Base-by-base conservation (phyloP, 2,329 filamentous ascomycete species). In the Alternaria gansuensis region DNA sequence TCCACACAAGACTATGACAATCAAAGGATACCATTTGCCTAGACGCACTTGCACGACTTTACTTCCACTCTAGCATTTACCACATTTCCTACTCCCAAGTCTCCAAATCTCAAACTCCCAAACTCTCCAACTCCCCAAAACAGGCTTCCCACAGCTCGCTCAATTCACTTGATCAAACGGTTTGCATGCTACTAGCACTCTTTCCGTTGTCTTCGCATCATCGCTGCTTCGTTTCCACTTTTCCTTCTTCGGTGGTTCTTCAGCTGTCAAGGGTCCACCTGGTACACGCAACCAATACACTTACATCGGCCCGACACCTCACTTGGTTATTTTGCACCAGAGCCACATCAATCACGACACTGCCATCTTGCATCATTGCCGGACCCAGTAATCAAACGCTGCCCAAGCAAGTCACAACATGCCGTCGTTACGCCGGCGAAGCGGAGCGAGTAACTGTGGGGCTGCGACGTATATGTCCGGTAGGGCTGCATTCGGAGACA, bases 221-320 rank as follows among this genome's bases (percentile, higher is more conserved):
- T 45, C 36, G 43, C 37, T 58, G 43, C 40, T 43, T 31, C 54
- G 43, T 43, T 24, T 34, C 56, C 56, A 59, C 56, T 50, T 59
- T 49, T 50, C 28, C 44, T 59, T 59, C 57, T 57, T 59, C 57
- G 57, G 57, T 57, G 45, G 29, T 59, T 59, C 53, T 59, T 24
- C 50, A 61, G 50, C 24, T 58, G 24, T 41, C 55, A 31, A 28
- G 36, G 43, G 39, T 43, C 50, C 28, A 48, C 51, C 51, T 45
- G 51, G 50, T 33, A 43, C 43, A 48, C 50, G 29, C 43, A 48
- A 54, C 55, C 43, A 44, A 37, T 31, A 45, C 31, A 54, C 43
- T n/a, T 31, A 4, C 36, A 29, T 58, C 55, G 55, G 55, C 14
- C 55, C 55, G 55, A 58, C 29, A 21, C 36, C 41, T 29, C 41